phyloP scores from a whole-genome alignment of 2,329 filamentous ascomycete genomes.

The Aspergillus tanneri region DNA sequence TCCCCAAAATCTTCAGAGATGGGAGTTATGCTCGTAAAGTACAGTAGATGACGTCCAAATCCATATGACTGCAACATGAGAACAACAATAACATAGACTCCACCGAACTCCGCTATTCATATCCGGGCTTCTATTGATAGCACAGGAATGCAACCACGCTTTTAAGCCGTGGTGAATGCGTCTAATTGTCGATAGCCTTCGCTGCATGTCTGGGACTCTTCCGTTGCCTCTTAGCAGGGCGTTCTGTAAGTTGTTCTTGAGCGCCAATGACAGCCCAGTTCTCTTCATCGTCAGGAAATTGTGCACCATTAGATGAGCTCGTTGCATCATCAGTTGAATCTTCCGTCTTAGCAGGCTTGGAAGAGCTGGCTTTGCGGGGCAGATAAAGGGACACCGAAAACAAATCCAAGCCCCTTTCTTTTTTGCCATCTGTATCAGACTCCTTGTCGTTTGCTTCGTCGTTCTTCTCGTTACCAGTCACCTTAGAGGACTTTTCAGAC shows the following conservation, averaged over 20 bases:
- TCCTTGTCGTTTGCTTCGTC: conserved; percentile 9
- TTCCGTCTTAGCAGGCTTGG: conserved; percentile 1
- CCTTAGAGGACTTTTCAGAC: background rate
- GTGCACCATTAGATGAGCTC: background rate
- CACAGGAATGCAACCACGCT: background rate
- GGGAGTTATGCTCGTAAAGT: too few species aligned
- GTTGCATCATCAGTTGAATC: background rate
- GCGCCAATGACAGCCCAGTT: conserved; percentile 21
- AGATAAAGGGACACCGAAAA: conserved; percentile 36
- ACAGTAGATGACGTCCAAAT: too few species aligned
- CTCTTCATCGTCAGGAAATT: conserved; percentile 16
- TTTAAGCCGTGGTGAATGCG: background rate
- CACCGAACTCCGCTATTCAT: background rate
- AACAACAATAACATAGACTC: background rate
- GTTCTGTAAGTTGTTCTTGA: conserved; percentile 28
- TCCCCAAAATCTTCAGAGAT: too few species aligned
- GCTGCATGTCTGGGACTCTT: conserved; percentile 26
- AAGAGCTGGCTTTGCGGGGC: conserved; percentile 19
- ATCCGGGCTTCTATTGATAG: background rate
- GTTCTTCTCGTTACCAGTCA: background rate
- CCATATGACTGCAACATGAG: background rate
- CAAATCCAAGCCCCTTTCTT: conserved; percentile 25
- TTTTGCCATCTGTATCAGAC: conserved; percentile 28
- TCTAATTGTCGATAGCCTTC: background rate
- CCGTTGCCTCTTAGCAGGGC: conserved; percentile 37